A percentile compares a stretch with the other conserved stretches of the same genome.
phyloP scores from a whole-genome alignment of 192 early-diverging fungal genomes.

The Linnemannia hyalina region DNA sequence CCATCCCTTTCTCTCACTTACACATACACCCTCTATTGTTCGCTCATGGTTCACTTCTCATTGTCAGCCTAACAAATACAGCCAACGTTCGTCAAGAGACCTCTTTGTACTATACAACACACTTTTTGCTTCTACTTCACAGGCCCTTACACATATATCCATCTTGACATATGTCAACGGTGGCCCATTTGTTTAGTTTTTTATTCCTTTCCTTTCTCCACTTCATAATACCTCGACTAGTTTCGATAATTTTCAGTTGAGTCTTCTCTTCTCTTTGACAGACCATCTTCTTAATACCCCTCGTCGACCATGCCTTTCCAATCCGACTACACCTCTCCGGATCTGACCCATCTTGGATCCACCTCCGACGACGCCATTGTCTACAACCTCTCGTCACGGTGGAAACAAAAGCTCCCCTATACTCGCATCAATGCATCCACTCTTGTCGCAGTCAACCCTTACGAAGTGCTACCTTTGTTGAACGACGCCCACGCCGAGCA shows the following conservation, averaged over 20 bases:
- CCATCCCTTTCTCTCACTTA: not conserved
- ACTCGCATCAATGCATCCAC: constrained; percentile 62
- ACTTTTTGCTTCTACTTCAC: not conserved
- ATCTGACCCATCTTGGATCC: constrained; percentile 54
- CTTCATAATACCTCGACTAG: not conserved
- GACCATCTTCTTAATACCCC: not conserved
- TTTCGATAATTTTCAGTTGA: not conserved
- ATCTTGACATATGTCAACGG: too few relatives aligned
- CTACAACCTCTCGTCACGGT: constrained; percentile 57
- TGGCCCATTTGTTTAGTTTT: not conserved
- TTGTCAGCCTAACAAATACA: not conserved
- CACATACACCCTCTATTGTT: not conserved
- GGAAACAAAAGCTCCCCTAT: constrained; percentile 66
- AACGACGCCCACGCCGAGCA: constrained; percentile 62
- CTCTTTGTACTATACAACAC: not conserved
- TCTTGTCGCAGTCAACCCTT: constrained; percentile 65
- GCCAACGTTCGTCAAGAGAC: not conserved
- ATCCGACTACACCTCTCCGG: constrained; percentile 48
- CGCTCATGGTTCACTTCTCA: not conserved
- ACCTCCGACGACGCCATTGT: constrained; percentile 64
- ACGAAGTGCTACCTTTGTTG: constrained; percentile 54
- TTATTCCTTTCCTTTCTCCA: not conserved
- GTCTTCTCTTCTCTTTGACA: not conserved
- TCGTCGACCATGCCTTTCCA: constrained; percentile 31
- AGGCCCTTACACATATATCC: not conserved